These are phyloP conservation scores for thale cress (Arabidopsis thaliana) DNA, from an alignment of 345 rosid genomes.

Conservation along the genomic window DNA sequence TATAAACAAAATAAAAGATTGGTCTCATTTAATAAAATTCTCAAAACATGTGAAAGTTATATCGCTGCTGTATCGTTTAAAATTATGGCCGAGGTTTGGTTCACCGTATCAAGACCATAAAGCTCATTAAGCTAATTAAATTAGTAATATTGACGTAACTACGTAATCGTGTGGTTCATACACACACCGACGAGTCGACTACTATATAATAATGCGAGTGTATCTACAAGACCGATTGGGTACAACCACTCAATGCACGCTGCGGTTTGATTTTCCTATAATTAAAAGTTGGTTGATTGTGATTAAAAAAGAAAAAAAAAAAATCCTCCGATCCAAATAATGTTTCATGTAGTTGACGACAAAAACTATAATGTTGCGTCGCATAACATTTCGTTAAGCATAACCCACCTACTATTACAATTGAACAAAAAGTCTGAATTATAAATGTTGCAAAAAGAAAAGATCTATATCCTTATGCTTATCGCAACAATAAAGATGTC, in stretches of 20 bases:
- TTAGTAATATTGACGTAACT: conserved; percentile 12
- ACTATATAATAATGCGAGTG: conserved; percentile 4
- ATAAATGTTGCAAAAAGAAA: not conserved
- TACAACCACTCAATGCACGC: conserved; percentile 33
- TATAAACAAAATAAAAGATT: not conserved
- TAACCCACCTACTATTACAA: not conserved
- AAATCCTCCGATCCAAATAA: conserved; percentile 21
- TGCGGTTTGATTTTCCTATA: conserved; percentile 2
- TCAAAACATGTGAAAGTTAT: conserved; percentile 31
- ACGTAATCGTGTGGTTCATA: conserved; percentile 10
- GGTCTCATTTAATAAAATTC: conserved; percentile 3
- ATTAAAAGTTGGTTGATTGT: conserved; percentile 15
- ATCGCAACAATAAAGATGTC: not conserved
- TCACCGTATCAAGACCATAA: conserved; percentile 41
- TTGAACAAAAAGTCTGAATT: not conserved
- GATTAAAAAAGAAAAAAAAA: not conserved
- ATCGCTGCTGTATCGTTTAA: conserved; percentile 37
- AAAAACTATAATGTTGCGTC: not conserved
- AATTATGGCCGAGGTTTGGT: conserved; percentile 32
- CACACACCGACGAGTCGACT: conserved; percentile 8
- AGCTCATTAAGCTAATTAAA: conserved; percentile 13
- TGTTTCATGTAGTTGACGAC: not conserved
- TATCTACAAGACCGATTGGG: conserved; percentile 23
- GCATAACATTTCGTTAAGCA: not conserved
- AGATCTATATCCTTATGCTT: not conserved